A percentile compares a stretch with the other conserved stretches of the same genome.
phyloP scores from a whole-genome alignment of 2,329 filamentous ascomycete genomes.

The Lojkania enalia region DNA sequence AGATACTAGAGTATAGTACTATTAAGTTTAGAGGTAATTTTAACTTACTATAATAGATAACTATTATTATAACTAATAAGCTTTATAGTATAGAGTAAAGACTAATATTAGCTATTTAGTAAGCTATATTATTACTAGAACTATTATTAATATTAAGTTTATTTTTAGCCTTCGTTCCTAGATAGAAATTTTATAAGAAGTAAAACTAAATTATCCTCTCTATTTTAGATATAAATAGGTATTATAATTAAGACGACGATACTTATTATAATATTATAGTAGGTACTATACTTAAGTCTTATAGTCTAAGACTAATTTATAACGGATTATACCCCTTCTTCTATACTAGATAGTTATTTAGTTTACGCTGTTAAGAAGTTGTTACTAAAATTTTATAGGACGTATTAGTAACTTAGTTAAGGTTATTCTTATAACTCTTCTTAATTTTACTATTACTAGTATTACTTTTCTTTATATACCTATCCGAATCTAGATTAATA shows the following conservation, averaged over 20 bases:
- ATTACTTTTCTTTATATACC: background rate
- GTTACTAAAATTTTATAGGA: background rate
- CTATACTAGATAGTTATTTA: conserved; percentile 3
- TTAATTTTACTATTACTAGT: background rate
- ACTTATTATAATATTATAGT: conserved; percentile 7
- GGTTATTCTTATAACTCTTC: background rate
- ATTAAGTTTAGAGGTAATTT: conserved; percentile 5
- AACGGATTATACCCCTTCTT: background rate
- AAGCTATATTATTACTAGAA: conserved; percentile 5
- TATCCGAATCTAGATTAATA: background rate
- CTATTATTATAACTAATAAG: conserved; percentile 9
- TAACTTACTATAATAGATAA: conserved; percentile 6
- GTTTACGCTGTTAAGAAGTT: conserved; percentile 1
- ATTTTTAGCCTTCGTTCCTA: conserved; percentile 7
- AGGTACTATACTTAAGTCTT: conserved; percentile 1
- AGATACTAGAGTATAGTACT: conserved; percentile 1
- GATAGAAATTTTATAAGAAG: conserved; percentile 6
- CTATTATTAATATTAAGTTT: conserved; percentile 5
- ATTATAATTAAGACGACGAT: conserved; percentile 4
- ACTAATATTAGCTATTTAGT: conserved; percentile 9
- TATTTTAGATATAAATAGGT: conserved; percentile 8
- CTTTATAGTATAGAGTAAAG: conserved; percentile 5
- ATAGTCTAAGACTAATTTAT: background rate
- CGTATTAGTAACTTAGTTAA: background rate
- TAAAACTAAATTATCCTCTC: conserved; percentile 8